Evolutionary conservation across 2,329 filamentous ascomycete species (phyloP).

Genomic region (Fusarium cicatricum): DNA sequence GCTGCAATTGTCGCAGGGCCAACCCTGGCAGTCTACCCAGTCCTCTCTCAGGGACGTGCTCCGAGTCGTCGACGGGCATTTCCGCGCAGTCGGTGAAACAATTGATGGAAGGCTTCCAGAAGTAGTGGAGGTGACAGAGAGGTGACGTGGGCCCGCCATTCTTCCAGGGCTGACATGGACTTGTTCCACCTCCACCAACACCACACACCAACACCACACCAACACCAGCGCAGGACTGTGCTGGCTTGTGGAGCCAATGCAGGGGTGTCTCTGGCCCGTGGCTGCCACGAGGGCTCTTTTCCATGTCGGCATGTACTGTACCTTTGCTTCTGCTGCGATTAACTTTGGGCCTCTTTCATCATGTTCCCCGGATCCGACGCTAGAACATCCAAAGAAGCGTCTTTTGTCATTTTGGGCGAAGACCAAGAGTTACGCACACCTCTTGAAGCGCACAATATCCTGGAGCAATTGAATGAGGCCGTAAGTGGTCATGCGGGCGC

Average conservation of each 20-base stretch:
- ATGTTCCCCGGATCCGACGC: conserved; percentile 29
- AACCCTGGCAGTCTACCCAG: conserved; percentile 24
- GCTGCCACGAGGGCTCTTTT: conserved; percentile 40
- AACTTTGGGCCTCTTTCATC: conserved; percentile 27
- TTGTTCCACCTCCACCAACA: conserved; percentile 10
- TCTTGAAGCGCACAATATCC: too few species aligned
- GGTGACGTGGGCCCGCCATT: conserved; percentile 25
- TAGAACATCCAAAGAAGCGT: conserved; percentile 15
- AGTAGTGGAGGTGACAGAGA: conserved; percentile 34
- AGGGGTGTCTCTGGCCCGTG: conserved; percentile 40
- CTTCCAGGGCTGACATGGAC: conserved; percentile 36
- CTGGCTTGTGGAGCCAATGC: conserved; percentile 11
- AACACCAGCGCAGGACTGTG: conserved; percentile 8
- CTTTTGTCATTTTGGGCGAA: not conserved
- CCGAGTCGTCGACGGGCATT: conserved; percentile 36
- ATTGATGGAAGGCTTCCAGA: conserved; percentile 42
- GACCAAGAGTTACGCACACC: too few species aligned
- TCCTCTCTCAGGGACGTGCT: conserved; percentile 26
- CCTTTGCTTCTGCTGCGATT: conserved; percentile 39
- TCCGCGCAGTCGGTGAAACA: conserved; percentile 37
- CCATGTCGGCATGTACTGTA: conserved; percentile 24
- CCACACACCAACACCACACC: too few species aligned
- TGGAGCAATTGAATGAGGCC: conserved; percentile 10
- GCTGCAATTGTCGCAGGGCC: conserved; percentile 26
- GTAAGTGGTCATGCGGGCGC: conserved; percentile 25